Evolutionary conservation across 2,329 filamentous ascomycete species (phyloP).

Genomic region (Ceratocystis papillata): DNA sequence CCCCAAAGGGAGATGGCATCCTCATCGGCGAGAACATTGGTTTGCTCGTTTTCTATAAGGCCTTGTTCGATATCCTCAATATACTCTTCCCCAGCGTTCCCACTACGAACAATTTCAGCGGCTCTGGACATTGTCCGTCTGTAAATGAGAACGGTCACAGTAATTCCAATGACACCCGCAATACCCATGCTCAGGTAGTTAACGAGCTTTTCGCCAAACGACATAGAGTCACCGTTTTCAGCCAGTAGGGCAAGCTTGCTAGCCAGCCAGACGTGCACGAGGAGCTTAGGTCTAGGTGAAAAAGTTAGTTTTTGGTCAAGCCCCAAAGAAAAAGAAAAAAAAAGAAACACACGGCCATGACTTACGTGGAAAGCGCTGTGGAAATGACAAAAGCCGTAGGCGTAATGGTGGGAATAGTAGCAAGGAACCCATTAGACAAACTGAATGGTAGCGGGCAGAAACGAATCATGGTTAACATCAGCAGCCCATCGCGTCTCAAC

Average conservation of each 20-base stretch:
- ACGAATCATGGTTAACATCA: slow-evolving; percentile 81
- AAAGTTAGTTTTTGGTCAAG: slow-evolving; percentile 13
- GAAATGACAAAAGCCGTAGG: slow-evolving; percentile 67
- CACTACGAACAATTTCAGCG: slow-evolving; percentile 44
- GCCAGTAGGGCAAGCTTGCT: slow-evolving; percentile 69
- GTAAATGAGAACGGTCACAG: slow-evolving; percentile 79
- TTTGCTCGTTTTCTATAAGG: slow-evolving; percentile 40
- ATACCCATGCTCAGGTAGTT: slow-evolving; percentile 74
- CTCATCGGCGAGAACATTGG: slow-evolving; percentile 47
- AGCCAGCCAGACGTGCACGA: slow-evolving; percentile 89
- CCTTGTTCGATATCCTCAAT: slow-evolving; percentile 36
- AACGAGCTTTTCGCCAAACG: slow-evolving; percentile 60
- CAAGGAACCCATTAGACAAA: slow-evolving; percentile 84
- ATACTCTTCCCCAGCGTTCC: slow-evolving; percentile 27
- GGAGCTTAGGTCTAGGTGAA: slow-evolving; percentile 61
- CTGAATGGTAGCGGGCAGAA: slow-evolving; percentile 89
- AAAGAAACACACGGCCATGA: too few relatives aligned
- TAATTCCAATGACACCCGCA: slow-evolving; percentile 58
- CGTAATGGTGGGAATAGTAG: slow-evolving; percentile 80
- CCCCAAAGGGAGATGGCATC: slow-evolving; percentile 52
- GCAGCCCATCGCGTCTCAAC: slow-evolving; percentile 78
- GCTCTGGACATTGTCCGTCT: slow-evolving; percentile 54
- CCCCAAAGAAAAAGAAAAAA: too few relatives aligned
- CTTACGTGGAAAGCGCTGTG: slow-evolving; percentile 60
- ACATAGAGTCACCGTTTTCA: slow-evolving; percentile 77